phyloP scores from a whole-genome alignment of 2,329 filamentous ascomycete genomes.

The Monosporascus sp. region DNA sequence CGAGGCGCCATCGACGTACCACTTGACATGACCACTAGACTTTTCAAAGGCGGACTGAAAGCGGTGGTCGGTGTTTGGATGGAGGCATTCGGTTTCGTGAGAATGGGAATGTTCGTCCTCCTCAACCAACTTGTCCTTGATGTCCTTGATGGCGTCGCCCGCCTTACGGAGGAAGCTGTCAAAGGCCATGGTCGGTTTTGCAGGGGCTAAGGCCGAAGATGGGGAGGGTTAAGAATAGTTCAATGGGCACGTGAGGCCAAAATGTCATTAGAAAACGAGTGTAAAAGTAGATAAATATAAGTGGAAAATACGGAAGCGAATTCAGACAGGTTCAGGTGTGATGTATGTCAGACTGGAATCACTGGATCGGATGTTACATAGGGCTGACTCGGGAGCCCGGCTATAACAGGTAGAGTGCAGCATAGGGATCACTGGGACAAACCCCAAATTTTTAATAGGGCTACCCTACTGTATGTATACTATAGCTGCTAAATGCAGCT shows the following conservation, averaged over 20 bases:
- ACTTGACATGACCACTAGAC: slow-evolving; percentile 71
- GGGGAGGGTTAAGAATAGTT: neutral
- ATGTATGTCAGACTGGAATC: no score
- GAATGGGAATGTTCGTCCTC: slow-evolving; percentile 6
- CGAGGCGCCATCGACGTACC: slow-evolving; percentile 79
- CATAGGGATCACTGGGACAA: no score
- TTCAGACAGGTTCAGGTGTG: no score
- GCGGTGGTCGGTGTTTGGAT: slow-evolving; percentile 40
- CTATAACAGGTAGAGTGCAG: no score
- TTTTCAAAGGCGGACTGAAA: slow-evolving; percentile 68
- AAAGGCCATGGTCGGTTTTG: neutral
- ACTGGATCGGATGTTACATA: no score
- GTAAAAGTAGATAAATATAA: no score
- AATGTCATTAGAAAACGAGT: no score
- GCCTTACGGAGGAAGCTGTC: slow-evolving; percentile 39
- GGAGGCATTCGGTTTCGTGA: neutral
- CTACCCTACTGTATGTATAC: no score
- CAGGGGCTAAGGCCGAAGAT: neutral
- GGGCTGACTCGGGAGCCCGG: no score
- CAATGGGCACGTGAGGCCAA: neutral
- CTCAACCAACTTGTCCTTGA: slow-evolving; percentile 35
- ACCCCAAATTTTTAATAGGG: no score
- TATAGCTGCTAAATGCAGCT: no score
- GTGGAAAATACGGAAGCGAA: no score
- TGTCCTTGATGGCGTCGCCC: slow-evolving; percentile 34